phyloP scores from a whole-genome alignment of 2,329 filamentous ascomycete species.

The Anisogramma anomala region DNA sequence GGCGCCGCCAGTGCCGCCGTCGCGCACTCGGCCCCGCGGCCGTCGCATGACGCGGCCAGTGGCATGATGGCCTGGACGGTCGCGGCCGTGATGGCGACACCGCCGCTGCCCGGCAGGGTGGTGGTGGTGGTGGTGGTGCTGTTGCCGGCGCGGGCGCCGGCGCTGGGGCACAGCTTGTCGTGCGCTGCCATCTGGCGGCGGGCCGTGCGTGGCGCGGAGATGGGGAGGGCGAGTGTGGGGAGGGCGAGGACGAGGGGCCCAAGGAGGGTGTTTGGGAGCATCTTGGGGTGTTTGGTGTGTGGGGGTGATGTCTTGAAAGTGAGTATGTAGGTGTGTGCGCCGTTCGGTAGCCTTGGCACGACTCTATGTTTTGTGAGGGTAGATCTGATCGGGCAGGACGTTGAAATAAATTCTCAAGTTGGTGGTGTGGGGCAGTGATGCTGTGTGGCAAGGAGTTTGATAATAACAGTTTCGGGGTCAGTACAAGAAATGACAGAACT shows the following conservation, averaged over 20 bases:
- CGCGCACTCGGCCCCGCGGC: conserved; percentile 48
- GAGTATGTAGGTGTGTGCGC: not conserved
- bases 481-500: no score
- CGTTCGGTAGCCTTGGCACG: no score
- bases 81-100: conserved; percentile 21
- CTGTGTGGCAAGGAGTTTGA: no score
- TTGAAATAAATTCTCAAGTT: no score
- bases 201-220: conserved; percentile 18
- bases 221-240: not conserved
- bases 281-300: not conserved
- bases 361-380: not conserved
- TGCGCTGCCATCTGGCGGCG: no score
- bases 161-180: no score
- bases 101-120: conserved; percentile 7
- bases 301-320: no score
- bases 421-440: no score
- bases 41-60: conserved; percentile 38
- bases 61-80: conserved; percentile 47
- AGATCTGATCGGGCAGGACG: no score
- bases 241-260: not conserved
- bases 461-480: no score
- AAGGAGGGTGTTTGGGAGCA: not conserved
- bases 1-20: conserved; percentile 50
- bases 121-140: not conserved
- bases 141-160: conserved; percentile 11